Base-by-base conservation (phyloP, 768 basidiomycete species). In the Suillus americanus region DNA sequence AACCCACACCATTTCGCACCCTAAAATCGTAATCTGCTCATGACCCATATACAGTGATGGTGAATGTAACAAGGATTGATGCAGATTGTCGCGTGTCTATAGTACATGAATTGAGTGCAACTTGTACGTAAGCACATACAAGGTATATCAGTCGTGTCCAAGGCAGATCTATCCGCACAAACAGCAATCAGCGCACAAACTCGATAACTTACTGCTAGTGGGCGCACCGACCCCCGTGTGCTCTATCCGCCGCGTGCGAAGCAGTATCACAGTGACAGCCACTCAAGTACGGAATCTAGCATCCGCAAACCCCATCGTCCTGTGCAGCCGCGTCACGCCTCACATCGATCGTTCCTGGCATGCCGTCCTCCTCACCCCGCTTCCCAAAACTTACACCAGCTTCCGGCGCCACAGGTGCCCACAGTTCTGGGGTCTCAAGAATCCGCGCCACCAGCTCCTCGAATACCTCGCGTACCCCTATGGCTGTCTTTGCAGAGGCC, bases 401-500 rank as follows among this genome's bases (percentile, higher is more conserved):
- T 53, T 72, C 70, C 0, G 70, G 69, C 63, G 69, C 71, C 38
- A 68, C 75, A 61, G 78, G 72, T 30, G 85, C 83, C 92, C 92
- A 95, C 56, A 96, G 78, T 74, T 89, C 89, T 0, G 93, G 92
- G 0, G 91, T 93, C 43, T 92, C 91, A 60, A 96, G 69, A 65
- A 97, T 96, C 77, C 84, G 83, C 72, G 85, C 83, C 25, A 97
- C 95, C 7, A 97, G 86, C 62, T 91, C 89, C 50, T 82, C 78
- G 71, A 90, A 90, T 3, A 89, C 87, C 53, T 94, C 92, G 37
- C 81, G 82, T 7, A 98, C 95, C 18, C 91, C 90, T 0, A 92
- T 81, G 9, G 89, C 86, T 0, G 94, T 97, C 86, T 98, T 98
- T 0, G 97, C 97, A 0, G 90, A 93, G 1, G 94, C 89, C 79